Conservation (phyloP, 2,329 filamentous ascomycete genomes). For the Stachybotrys elegans region DNA sequence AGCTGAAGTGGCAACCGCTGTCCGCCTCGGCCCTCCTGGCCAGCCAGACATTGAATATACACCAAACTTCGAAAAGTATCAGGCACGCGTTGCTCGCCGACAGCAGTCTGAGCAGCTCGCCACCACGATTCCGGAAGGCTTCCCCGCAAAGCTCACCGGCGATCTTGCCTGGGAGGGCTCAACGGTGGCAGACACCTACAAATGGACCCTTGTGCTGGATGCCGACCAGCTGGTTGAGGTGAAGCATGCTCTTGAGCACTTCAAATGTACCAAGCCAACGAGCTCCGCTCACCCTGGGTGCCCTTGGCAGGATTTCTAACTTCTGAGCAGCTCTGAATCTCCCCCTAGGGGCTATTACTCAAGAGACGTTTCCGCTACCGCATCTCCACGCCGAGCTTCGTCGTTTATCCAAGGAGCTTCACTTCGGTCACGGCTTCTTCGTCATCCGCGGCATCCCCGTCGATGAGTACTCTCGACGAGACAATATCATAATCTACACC, state of each 20-base stretch:
- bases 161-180: conserved; percentile 54
- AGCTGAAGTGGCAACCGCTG: conserved; percentile 6
- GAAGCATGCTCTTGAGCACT: conserved; percentile 32
- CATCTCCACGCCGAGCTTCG: conserved; percentile 35
- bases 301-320: too few relatives aligned
- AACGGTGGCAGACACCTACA: conserved; percentile 38
- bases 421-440: conserved; percentile 54
- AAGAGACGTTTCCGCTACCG: conserved; percentile 13
- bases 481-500: conserved; percentile 54
- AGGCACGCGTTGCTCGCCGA: conserved; percentile 41
- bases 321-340: conserved; percentile 26
- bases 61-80: conserved; percentile 49
- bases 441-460: conserved; percentile 53
- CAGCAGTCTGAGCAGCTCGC: conserved; percentile 39
- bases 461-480: conserved; percentile 44
- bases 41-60: conserved; percentile 57
- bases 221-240: conserved; percentile 45
- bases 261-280: too few relatives aligned
- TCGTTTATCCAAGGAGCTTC: conserved; percentile 45
- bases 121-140: conserved; percentile 30
- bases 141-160: conserved; percentile 42
- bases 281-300: too few relatives aligned
- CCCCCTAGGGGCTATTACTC: conserved; percentile 27
- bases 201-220: conserved; percentile 49
- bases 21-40: conserved; percentile 26